Base-by-base conservation (phyloP, 2,329 filamentous ascomycete species). In the Coccinonectria pachysandricola region DNA sequence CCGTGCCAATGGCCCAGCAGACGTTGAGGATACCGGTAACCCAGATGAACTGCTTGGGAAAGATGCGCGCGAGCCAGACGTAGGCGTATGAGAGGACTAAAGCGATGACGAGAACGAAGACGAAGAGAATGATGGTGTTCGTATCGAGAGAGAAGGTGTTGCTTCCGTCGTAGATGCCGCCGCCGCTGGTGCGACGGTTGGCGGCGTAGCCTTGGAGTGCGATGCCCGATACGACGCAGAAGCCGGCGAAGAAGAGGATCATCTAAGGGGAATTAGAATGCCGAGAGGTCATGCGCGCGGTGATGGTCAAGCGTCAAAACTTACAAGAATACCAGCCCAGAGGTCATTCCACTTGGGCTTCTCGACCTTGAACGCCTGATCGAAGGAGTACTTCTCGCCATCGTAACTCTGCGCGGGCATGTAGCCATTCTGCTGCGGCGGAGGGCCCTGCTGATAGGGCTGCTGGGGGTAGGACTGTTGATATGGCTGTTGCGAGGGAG, bases 41-140 rank as follows among this genome's bases (percentile, higher is more conserved):
- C 83, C 85, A 95, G 50, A 95, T 92, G 42, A 94, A 86, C 48
- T 84, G 73, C 57, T 91, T 92, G 4, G 87, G 86, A 39, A 88
- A 88, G 23, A 71, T 59, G 29, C 85, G 74, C 6, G 83, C 81
- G 2, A 77, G 53, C 54, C 75, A 73, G 43, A 95, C 74, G 51
- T 95, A 96, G 12, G 59, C 64, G 47, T 75, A 81, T 18, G 82
- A 87, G 21, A 94, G 60, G 2, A 83, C 66, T 12, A 87, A 65
- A 5, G 85, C 81, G 19, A 86, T 65, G 10, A 61, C 71, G 6
- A 95, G 65, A 6, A 82, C 73, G 50, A 92, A 87, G 17, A 72
- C 67, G 53, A 96, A 93, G 10, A 95, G 68, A 20, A 93, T 73
- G 20, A 95, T 65, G 0, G 85, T 94, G 54, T 92, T 92, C 23